Conservation (phyloP, 495 filamentous ascomycete genomes). For the Tetracladium marchalianum region DNA sequence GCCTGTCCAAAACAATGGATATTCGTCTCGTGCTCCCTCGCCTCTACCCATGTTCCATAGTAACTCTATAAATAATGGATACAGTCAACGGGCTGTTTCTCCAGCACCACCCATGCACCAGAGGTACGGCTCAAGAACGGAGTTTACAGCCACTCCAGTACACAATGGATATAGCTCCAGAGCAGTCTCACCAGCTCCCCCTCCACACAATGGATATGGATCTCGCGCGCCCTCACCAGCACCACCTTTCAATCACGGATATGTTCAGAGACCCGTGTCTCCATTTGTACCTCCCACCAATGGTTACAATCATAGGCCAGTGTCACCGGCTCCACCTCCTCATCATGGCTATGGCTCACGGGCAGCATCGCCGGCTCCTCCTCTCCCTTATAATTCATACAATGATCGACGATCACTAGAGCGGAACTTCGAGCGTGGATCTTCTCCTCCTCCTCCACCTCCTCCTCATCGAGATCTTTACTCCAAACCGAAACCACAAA, state of each 20-base stretch:
- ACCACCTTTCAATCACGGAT: slow-evolving; percentile 29
- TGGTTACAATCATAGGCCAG: slow-evolving; percentile 21
- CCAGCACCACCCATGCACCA: slow-evolving; percentile 35
- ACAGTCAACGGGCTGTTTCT: slow-evolving; percentile 42
- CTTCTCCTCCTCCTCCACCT: slow-evolving; percentile 36
- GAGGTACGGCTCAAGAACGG: slow-evolving; percentile 22
- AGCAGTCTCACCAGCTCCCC: slow-evolving; percentile 46
- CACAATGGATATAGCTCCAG: slow-evolving; percentile 27
- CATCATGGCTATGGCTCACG: slow-evolving; percentile 27
- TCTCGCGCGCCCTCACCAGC: slow-evolving; percentile 48
- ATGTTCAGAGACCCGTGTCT: slow-evolving; percentile 34
- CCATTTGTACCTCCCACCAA: slow-evolving; percentile 25
- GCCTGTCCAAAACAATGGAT: slow-evolving; percentile 22
- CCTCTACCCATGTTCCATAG: slow-evolving; percentile 21
- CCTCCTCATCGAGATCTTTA: slow-evolving; percentile 40
- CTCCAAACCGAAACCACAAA: slow-evolving; percentile 15
- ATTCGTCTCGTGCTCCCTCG: slow-evolving; percentile 22
- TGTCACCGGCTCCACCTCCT: slow-evolving; percentile 19
- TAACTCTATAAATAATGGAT: slow-evolving; percentile 15
- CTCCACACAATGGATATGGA: slow-evolving; percentile 25
- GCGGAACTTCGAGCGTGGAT: slow-evolving; percentile 16
- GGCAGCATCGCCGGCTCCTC: slow-evolving; percentile 44
- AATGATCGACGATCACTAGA: slow-evolving; percentile 18
- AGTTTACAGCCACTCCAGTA: slow-evolving; percentile 21
- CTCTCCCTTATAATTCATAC: slow-evolving; percentile 29